phyloP scores from a whole-genome alignment of 768 basidiomycete genomes.

The Cystobasidium tubakii region DNA sequence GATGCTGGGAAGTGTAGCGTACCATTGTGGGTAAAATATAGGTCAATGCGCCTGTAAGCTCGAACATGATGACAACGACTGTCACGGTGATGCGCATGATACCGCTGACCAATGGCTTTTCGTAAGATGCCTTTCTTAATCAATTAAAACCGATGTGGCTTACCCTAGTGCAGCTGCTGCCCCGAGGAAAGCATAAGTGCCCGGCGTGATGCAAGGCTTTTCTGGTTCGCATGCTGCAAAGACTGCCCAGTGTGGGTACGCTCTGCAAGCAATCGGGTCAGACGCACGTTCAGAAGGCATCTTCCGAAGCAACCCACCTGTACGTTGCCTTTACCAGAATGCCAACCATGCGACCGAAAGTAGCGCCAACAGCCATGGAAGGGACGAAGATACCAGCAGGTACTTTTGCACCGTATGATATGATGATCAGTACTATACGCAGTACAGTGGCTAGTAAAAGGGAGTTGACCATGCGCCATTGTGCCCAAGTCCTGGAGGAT shows the following conservation, averaged over 20 bases:
- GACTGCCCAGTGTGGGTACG: conserved; percentile 74
- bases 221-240: conserved; percentile 87
- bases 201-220: conserved; percentile 93
- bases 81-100: conserved; percentile 96
- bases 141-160: conserved; percentile 34
- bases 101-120: conserved; percentile 70
- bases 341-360: conserved; percentile 93
- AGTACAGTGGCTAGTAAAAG: conserved; percentile 84
- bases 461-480: conserved; percentile 93
- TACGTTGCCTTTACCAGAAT: conserved; percentile 92
- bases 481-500: conserved; percentile 65
- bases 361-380: conserved; percentile 96
- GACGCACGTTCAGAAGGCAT: background rate
- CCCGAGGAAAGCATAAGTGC: conserved; percentile 94
- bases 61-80: conserved; percentile 99
- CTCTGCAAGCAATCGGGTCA: conserved; percentile 52
- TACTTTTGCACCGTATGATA: conserved; percentile 93
- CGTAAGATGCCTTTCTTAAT: conserved; percentile 4
- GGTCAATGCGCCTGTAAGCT: conserved; percentile 90
- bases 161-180: conserved; percentile 92
- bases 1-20: conserved; percentile 41
- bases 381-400: conserved; percentile 98
- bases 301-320: conserved; percentile 53
- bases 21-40: conserved; percentile 99
- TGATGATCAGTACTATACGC: conserved; percentile 73